Base-by-base conservation (phyloP, 139 green algal species). In the Chlamydomonas incerta region DNA sequence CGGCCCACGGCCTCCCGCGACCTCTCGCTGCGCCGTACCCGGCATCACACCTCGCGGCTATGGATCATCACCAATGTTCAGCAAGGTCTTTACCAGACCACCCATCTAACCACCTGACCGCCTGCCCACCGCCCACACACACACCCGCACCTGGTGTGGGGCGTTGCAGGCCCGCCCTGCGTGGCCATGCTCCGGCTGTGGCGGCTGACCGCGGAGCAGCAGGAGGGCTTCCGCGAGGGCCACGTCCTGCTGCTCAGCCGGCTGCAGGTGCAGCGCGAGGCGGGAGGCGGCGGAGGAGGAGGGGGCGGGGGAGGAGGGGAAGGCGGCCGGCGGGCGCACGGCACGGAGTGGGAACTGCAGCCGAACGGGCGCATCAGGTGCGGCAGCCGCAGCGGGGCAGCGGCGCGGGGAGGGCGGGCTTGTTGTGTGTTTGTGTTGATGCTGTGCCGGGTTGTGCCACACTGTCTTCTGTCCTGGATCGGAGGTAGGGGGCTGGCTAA, bases 171-270 rank as follows among this genome's bases (percentile, higher is more conserved):
- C 24, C 11, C 50, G 0, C 66, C 65, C 50, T 60, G 46, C 29
- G 11, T 18, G 17, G 80, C 80, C 28, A n/a, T 85, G 50, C 33
- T 85, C 3, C 66, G 67, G 9, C 34, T 85, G n/a, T 85, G 80
- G 80, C 65, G 80, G 23, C 80, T 67, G 9, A 50, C 67, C 8
- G 8, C 33, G 3, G 66, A 77, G 3, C 80, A 77, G 80, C 50
- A 77, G 29, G 80, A 85, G 50, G n/a, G 37, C 29, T 33, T 77
- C 23, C 80, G 80, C 20, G 80, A 85, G 80, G 80, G 80, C 20
- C 35, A 69, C 21, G 80, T 85, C 67, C 28, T 85, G 52, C 67
- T 85, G n/a, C 67, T 50, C 2, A 76, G 29, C 34, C 31, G 68
- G n/a, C 52, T 85, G 67, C 5, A 6, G 65, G 66, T 50, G 26